Percentiles rank a stretch among this genome's conserved stretches.
Conservation (phyloP, 2,329 filamentous ascomycete genomes). For the Dendryphion nanum region DNA sequence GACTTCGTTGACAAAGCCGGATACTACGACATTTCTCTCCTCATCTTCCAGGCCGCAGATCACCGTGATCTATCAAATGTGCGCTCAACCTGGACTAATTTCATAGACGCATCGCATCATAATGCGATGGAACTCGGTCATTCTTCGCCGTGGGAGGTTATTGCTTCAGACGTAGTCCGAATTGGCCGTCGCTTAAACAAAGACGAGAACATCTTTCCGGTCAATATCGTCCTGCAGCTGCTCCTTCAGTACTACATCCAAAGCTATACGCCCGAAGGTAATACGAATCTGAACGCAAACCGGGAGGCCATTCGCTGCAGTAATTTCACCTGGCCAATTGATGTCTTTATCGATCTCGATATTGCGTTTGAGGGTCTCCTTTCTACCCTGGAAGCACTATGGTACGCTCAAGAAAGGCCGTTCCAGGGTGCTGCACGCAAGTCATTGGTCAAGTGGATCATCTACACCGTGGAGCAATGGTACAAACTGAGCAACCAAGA, state of each 20-base stretch:
- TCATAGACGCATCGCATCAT: conserved; percentile 66
- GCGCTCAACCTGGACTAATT: conserved; percentile 75
- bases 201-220: conserved; percentile 55
- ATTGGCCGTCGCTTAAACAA: conserved; percentile 57
- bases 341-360: conserved; percentile 63
- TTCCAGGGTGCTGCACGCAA: conserved; percentile 59
- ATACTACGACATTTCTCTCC: conserved; percentile 90
- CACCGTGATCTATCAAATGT: conserved; percentile 87
- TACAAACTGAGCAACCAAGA: conserved; percentile 55
- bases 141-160: conserved; percentile 65
- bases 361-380: conserved; percentile 62
- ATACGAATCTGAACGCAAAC: conserved; percentile 6
- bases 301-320: conserved; percentile 17
- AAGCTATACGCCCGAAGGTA: conserved; percentile 46
- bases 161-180: conserved; percentile 60
- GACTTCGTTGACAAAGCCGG: conserved; percentile 84
- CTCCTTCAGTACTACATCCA: conserved; percentile 46
- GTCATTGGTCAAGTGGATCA: conserved; percentile 59
- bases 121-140: conserved; percentile 49
- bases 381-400: conserved; percentile 63
- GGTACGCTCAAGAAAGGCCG: conserved; percentile 65
- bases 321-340: conserved; percentile 58
- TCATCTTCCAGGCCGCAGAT: conserved; percentile 90
- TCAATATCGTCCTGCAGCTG: conserved; percentile 41
- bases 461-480: conserved; percentile 63